Evolutionary conservation across 2,329 filamentous ascomycete species (phyloP), one percentile per base, ranked within the genome.

Genomic region (Ceratocystis destructans): DNA sequence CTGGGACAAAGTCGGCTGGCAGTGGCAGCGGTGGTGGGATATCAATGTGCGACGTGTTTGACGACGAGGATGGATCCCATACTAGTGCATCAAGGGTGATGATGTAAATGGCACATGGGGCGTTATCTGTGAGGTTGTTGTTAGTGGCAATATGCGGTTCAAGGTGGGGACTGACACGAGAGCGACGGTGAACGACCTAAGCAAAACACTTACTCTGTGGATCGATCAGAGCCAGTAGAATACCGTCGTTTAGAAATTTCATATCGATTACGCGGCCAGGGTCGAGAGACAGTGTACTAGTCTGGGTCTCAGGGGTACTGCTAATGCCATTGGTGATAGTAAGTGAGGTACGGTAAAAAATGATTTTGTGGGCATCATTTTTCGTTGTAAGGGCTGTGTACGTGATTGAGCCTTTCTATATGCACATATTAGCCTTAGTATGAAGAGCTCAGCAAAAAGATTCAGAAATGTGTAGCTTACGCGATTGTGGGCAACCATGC

Each of bases 201-300:
- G 37, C 12, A 41, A 41, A 41, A 37, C 28, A 59, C 70, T 53
- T 71, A 78, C 80, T 76, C 71, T 72, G 28, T 64, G 70, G 55
- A 73, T 71, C 74, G 80, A 82, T 74, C 1, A 91, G 79, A 1
- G 89, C 70, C 64, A 90, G 77, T 1, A 91, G 73, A 0, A 76
- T 79, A 12, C 79, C 74, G 66, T 87, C 83, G 70, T 87, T 80
- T 55, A 89, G 79, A 71, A 91, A 90, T 71, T 87, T 86, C 15
- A 87, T 73, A 72, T 90, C 86, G 22, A 83, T 73, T 17, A 86
- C 74, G n/a, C 73, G 75, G 10, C 75, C 75, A 5, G 75, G 71
- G 0, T 73, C 75, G 1, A 83, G 73, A 41, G 74, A 73, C 7
- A 84, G 69, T 28, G 73, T 72, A 45, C 77, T 77, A 3, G 74